A percentile compares a stretch with the other conserved stretches of the same genome.
These are phyloP conservation scores for Apiotrichum akiyoshidainum DNA, from an alignment of 1,284 basidiomycete genomes.

Conservation along the genomic window DNA sequence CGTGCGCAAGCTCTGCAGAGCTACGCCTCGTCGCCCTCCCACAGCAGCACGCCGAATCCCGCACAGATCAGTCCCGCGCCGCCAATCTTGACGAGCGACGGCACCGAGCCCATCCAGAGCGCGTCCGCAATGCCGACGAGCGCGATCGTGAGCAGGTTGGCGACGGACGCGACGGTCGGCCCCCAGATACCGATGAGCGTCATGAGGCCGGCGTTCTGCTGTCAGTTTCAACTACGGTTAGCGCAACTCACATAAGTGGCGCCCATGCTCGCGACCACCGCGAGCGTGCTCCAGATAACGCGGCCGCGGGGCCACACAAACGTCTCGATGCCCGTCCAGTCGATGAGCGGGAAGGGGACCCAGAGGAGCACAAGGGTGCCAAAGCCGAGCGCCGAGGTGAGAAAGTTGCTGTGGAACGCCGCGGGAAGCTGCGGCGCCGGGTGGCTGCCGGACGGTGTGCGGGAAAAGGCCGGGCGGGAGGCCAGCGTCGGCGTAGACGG, in stretches of 20 bases:
- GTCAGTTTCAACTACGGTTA: not conserved
- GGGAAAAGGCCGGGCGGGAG: not conserved
- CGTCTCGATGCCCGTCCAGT: conserved; percentile 41
- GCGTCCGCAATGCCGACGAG: conserved; percentile 48
- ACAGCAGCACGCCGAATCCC: conserved; percentile 47
- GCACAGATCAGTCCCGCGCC: conserved; percentile 48
- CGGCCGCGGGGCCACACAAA: conserved; percentile 30
- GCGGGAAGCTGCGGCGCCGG: conserved; percentile 32
- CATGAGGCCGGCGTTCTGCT: conserved; percentile 51
- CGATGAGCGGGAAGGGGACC: conserved; percentile 42
- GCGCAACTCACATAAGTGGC: conserved; percentile 42
- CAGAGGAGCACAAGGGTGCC: conserved; percentile 43
- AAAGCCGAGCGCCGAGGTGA: conserved; percentile 47
- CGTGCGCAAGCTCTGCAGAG: too few species aligned
- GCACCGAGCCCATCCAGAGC: conserved; percentile 41
- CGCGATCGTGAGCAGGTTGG: conserved; percentile 50
- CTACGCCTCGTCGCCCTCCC: conserved; percentile 39
- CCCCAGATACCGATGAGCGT: conserved; percentile 50
- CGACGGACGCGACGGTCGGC: conserved; percentile 48
- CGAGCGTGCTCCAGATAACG: conserved; percentile 29
- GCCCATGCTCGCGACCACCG: conserved; percentile 37
- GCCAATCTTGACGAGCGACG: conserved; percentile 37
- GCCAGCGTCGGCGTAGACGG: conserved; percentile 1
- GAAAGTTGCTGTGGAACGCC: conserved; percentile 49
- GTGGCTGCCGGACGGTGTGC: not conserved